A percentile compares a stretch with the other conserved stretches of the same genome.
Conservation (phyloP, 1,284 basidiomycete genomes). For the Fomes fomentarius region DNA sequence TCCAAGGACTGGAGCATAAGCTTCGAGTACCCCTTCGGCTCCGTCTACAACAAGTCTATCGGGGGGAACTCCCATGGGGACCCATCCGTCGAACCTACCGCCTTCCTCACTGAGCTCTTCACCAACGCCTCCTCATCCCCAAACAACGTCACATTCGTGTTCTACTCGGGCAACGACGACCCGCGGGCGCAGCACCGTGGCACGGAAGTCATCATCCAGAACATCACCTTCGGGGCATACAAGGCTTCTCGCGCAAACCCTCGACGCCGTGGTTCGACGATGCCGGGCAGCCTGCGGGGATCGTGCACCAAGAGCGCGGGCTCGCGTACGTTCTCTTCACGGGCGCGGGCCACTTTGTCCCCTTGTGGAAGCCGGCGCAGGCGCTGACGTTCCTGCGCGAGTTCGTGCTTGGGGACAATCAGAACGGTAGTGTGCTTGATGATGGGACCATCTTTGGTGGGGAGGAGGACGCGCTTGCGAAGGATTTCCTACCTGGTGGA, state of each 20-base stretch:
- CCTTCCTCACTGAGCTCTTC: slow-evolving; percentile 35
- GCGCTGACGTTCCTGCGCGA: slow-evolving; percentile 33
- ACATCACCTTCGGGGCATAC: slow-evolving; percentile 59
- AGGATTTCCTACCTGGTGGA: slow-evolving; percentile 46
- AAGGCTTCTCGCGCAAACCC: slow-evolving; percentile 65
- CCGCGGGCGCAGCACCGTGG: slow-evolving; percentile 29
- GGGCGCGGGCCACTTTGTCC: slow-evolving; percentile 35
- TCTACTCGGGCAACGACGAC: slow-evolving; percentile 38
- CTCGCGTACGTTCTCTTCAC: slow-evolving; percentile 35
- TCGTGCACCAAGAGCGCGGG: slow-evolving; percentile 38
- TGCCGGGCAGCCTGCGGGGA: slow-evolving; percentile 32
- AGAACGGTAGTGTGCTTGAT: slow-evolving; percentile 29
- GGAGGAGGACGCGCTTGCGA: slow-evolving; percentile 44
- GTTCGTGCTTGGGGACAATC: slow-evolving; percentile 32
- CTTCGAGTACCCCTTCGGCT: slow-evolving; percentile 56
- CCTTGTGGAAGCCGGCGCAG: slow-evolving; percentile 30
- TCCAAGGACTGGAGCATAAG: slow-evolving; percentile 54
- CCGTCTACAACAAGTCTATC: slow-evolving; percentile 14
- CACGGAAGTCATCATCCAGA: slow-evolving; percentile 55
- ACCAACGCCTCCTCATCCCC: slow-evolving; percentile 30
- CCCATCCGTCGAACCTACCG: slow-evolving; percentile 41
- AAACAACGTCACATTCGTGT: slow-evolving; percentile 31
- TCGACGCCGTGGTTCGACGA: slow-evolving; percentile 54
- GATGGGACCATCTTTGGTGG: slow-evolving; percentile 46
- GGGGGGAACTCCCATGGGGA: slow-evolving; percentile 38